Evolutionary conservation across 257 asterid genomes (phyloP).

Genomic region (Solanum microdontum): DNA sequence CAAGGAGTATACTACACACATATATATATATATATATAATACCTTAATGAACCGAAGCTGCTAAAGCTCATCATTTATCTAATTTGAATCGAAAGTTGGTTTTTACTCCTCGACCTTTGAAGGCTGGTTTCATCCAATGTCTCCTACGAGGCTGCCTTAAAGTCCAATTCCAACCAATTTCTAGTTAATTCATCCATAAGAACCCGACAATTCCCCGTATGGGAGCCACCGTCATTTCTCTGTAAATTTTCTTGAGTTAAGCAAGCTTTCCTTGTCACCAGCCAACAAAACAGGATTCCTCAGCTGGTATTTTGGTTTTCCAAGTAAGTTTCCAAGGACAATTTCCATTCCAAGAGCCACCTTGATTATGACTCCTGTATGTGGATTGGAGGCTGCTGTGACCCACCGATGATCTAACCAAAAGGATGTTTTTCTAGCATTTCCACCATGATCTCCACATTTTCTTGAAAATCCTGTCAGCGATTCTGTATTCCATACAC

Average conservation of each 20-base stretch:
- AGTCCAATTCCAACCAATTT: background rate
- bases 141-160: background rate
- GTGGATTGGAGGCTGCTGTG: background rate
- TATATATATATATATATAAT: background rate
- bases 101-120: background rate
- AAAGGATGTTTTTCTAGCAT: background rate
- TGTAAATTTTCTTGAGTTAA: background rate
- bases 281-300: background rate
- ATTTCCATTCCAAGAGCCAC: background rate
- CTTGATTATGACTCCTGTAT: background rate
- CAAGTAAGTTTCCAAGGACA: background rate
- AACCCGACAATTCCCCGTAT: background rate
- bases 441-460: background rate
- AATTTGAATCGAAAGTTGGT: background rate
- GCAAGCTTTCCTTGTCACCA: background rate
- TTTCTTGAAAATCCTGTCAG: background rate
- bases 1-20: background rate
- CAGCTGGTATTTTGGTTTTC: background rate
- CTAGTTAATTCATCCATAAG: background rate
- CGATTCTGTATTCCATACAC: background rate
- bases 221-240: background rate
- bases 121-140: background rate
- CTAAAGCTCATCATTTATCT: background rate
- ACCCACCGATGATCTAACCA: background rate
- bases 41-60: background rate